Base-by-base conservation (phyloP, 768 basidiomycete species). In the Lentinula lateritia region DNA sequence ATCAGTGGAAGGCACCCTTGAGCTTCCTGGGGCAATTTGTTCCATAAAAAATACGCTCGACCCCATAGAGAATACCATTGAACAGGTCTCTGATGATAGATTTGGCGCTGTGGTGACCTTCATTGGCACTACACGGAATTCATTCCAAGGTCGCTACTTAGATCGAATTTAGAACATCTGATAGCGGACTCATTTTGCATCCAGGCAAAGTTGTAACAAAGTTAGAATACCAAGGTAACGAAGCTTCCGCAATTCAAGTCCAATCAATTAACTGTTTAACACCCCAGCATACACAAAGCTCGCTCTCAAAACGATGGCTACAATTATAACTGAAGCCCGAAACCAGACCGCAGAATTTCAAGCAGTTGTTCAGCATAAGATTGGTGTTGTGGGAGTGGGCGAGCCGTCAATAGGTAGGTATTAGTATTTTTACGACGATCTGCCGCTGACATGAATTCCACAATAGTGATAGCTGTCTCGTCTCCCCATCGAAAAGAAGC, bases 41-140 rank as follows among this genome's bases (percentile, higher is more conserved):
- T 46, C 60, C 6, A 92, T 90, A 38, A 85, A 81, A 10, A 20
- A 59, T n/a, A 34, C 12, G 15, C 9, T 50, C 6, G 45, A 48
- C 20, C 8, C 43, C 16, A 36, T 50, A 46, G 34, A 59, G 45
- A 59, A n/a, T 23, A 59, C 35, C 16, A 20, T 50, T n/a, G 28
- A 48, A 20, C 48, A 32, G 12, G 46, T 59, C 9, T 13, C 20
- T 4, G 46, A 59, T 34, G 12, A 23, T n/a, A 15, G 58, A 5
- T 46, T 32, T 38, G 58, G 58, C n/a, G 58, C 58, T 10, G 50
- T 50, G 15, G 58, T 86, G 9, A 76, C 86, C 3, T 94, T 95
- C 75, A 83, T 93, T 58, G 93, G 93, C 75, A 92, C 92, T 13
- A 95, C 93, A 6, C 83, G 93, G 61, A 88, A 93, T 71, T 87